These are phyloP conservation scores for Hansenula lynferdii DNA, from an alignment of 1,139 yeast genomes.

Conservation along the genomic window DNA sequence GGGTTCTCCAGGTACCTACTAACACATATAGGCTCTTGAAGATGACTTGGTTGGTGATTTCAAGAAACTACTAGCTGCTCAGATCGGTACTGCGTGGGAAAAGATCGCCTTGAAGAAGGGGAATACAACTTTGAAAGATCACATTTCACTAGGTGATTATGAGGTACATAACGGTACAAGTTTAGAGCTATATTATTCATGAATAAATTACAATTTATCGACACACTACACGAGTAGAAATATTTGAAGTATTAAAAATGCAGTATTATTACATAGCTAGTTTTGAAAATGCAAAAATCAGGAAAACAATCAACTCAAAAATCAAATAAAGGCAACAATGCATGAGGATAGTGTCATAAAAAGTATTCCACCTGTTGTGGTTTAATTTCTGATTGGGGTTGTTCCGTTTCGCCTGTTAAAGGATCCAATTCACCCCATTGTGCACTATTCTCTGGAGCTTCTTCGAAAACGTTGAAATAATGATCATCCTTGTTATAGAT, in stretches of 20 bases:
- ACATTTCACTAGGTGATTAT: constrained; percentile 85
- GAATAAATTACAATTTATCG: too few relatives aligned
- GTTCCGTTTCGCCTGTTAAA: constrained; percentile 10
- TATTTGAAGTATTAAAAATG: too few relatives aligned
- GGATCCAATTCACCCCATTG: constrained; percentile 20
- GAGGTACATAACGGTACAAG: constrained; percentile 90
- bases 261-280: too few relatives aligned
- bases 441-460: constrained; percentile 79
- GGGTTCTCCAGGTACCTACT: too few relatives aligned
- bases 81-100: constrained; percentile 69
- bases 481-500: constrained; percentile 52
- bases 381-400: constrained; percentile 11
- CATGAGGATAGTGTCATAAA: constrained; percentile 29
- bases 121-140: constrained; percentile 79
- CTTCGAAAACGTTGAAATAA: constrained; percentile 90
- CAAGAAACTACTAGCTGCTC: constrained; percentile 77
- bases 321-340: too few relatives aligned
- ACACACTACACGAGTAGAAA: too few relatives aligned
- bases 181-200: constrained; percentile 75
- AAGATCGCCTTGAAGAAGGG: constrained; percentile 74
- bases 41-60: constrained; percentile 91
- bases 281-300: too few relatives aligned
- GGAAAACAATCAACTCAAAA: too few relatives aligned
- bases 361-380: constrained; percentile 56
- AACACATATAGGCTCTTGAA: constrained; percentile 37